phyloP scores from a whole-genome alignment of 2,329 filamentous ascomycete genomes.

The Exophiala spinifera region DNA sequence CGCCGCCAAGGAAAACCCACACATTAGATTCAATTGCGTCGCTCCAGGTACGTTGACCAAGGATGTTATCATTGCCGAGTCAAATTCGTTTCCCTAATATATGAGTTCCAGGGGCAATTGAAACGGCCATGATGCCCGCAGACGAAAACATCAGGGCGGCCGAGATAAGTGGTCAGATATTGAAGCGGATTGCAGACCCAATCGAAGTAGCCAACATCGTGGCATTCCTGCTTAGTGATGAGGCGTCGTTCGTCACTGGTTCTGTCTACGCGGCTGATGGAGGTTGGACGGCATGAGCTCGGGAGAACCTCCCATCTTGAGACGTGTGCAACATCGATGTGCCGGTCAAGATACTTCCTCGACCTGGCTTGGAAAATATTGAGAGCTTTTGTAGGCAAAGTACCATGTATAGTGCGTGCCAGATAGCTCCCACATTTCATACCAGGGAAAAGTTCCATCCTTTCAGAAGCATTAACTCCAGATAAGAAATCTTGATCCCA shows the following conservation, averaged over 20 bases:
- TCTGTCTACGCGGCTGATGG: slow-evolving; percentile 48
- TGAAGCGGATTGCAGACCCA: slow-evolving; percentile 32
- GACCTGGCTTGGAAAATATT: too few species aligned
- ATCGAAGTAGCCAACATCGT: slow-evolving; percentile 45
- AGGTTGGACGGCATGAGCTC: slow-evolving; percentile 29
- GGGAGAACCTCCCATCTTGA: too few species aligned
- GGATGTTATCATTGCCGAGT: background rate
- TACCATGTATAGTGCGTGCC: too few species aligned
- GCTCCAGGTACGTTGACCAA: background rate
- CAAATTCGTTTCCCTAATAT: too few species aligned
- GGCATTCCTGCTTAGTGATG: slow-evolving; percentile 48
- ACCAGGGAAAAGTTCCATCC: slow-evolving; percentile 2
- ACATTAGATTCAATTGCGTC: slow-evolving; percentile 4
- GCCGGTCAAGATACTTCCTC: too few species aligned
- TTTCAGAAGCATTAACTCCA: background rate
- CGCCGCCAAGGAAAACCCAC: background rate
- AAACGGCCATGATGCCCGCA: background rate
- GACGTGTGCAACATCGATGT: too few species aligned
- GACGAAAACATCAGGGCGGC: background rate
- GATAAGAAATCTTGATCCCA: background rate
- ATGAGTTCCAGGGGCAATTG: background rate
- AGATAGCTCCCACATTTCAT: too few species aligned
- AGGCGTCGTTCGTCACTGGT: slow-evolving; percentile 47
- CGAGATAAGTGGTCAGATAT: background rate
- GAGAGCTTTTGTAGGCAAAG: too few species aligned